These are phyloP conservation scores for Pilobolus umbonatus DNA, from an alignment of 192 early-diverging fungal genomes.

Conservation along the genomic window DNA sequence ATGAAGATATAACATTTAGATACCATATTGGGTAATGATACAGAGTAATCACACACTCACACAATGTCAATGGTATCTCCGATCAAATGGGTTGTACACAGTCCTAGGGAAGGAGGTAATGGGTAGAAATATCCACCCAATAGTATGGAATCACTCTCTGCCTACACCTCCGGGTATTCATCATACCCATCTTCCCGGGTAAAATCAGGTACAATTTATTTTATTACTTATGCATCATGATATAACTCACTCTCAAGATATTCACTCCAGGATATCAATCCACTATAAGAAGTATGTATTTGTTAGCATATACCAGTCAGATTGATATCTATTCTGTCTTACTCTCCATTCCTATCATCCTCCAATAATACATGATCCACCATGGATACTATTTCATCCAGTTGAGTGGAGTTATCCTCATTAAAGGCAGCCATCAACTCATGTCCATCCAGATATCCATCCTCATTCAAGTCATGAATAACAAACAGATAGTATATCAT, in stretches of 20 bases:
- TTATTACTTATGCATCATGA: constrained; percentile 20
- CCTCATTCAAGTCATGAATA: constrained; percentile 69
- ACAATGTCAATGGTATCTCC: too few species aligned
- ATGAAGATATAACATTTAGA: too few species aligned
- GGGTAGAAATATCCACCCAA: too few species aligned
- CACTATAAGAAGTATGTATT: constrained; percentile 28
- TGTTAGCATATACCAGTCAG: background rate
- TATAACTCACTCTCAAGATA: constrained; percentile 48
- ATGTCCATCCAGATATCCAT: constrained; percentile 71
- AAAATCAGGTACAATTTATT: too few species aligned
- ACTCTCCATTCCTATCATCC: constrained; percentile 75
- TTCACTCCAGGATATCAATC: constrained; percentile 52
- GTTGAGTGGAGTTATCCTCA: too few species aligned
- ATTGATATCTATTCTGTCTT: constrained; percentile 15
- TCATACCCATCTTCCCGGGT: too few species aligned
- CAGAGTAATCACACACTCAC: too few species aligned
- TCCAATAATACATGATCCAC: constrained; percentile 71
- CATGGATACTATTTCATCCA: constrained; percentile 54
- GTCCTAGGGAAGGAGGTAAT: too few species aligned
- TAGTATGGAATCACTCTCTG: too few species aligned
- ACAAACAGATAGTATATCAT: constrained; percentile 68
- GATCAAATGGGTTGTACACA: too few species aligned
- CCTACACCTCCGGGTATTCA: too few species aligned
- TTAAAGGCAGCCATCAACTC: constrained; percentile 63
- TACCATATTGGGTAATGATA: too few species aligned